These are phyloP conservation scores for Capsicum baccatum DNA, from an alignment of 257 asterid species.

Conservation along the genomic window DNA sequence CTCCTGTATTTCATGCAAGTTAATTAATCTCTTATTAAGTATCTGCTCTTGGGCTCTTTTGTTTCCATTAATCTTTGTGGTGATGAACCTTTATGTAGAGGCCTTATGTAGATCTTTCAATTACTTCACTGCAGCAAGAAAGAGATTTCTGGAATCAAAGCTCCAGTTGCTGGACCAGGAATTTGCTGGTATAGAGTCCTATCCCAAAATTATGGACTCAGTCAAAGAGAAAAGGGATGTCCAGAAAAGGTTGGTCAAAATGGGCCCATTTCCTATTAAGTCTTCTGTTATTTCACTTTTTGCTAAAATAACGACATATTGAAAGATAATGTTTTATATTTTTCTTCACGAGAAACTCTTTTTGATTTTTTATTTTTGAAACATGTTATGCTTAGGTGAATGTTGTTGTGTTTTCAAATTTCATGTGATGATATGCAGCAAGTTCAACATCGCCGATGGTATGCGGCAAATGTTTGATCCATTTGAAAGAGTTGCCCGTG, in stretches of 20 bases:
- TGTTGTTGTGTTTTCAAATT: conserved; percentile 9
- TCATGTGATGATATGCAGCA: conserved; percentile 50
- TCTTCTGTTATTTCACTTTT: not conserved
- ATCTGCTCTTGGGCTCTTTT: not conserved
- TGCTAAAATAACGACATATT: not conserved
- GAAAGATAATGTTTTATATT: not conserved
- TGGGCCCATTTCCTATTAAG: not conserved
- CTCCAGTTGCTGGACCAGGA: conserved; percentile 78
- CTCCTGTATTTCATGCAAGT: conserved; percentile 13
- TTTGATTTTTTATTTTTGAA: not conserved
- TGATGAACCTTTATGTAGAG: not conserved
- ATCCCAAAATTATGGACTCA: conserved; percentile 59
- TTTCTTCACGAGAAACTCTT: not conserved
- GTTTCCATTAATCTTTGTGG: conserved; percentile 11
- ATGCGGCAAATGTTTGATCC: conserved; percentile 80
- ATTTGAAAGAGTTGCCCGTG: conserved; percentile 80
- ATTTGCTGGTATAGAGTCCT: conserved; percentile 65
- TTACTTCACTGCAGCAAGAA: conserved; percentile 64
- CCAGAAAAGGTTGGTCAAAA: conserved; percentile 60
- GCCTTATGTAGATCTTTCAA: conserved; percentile 3
- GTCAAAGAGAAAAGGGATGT: conserved; percentile 70
- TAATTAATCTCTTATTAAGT: not conserved
- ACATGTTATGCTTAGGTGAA: conserved; percentile 9
- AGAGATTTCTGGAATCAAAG: conserved; percentile 74
- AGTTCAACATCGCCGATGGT: conserved; percentile 63